phyloP scores from a whole-genome alignment of 2,329 filamentous ascomycete genomes.

The Fusarium siculi region DNA sequence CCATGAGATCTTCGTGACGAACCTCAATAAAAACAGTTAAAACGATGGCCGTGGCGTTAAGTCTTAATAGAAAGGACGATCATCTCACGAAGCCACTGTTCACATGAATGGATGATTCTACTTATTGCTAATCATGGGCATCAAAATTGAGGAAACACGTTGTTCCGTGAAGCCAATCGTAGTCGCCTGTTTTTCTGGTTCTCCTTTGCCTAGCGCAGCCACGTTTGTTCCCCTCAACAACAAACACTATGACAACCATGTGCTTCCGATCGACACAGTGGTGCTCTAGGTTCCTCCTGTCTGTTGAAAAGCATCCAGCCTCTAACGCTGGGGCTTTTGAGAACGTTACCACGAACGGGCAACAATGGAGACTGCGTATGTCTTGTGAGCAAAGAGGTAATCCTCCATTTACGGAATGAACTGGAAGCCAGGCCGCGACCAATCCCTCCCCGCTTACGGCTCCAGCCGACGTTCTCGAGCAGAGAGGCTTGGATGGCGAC shows the following conservation, averaged over 20 bases:
- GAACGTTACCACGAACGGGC: slow-evolving; percentile 13
- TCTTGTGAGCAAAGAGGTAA: not conserved
- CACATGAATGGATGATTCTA: slow-evolving; percentile 2
- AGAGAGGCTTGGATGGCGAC: slow-evolving; percentile 26
- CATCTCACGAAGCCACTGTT: slow-evolving; percentile 6
- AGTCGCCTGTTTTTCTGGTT: not conserved
- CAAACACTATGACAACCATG: slow-evolving; percentile 8
- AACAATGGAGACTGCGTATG: slow-evolving; percentile 2
- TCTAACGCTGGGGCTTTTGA: slow-evolving; percentile 16
- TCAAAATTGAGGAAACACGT: slow-evolving; percentile 11
- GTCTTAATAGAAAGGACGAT: slow-evolving; percentile 18
- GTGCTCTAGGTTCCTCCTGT: slow-evolving; percentile 5
- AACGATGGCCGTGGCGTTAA: slow-evolving; percentile 31
- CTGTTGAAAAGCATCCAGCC: slow-evolving; percentile 25
- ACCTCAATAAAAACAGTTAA: slow-evolving; percentile 30
- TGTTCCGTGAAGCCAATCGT: slow-evolving; percentile 15
- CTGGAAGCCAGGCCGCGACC: not conserved
- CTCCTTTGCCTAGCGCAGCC: slow-evolving; percentile 15
- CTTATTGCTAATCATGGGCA: not conserved
- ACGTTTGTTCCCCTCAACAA: slow-evolving; percentile 17
- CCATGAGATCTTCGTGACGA: slow-evolving; percentile 17
- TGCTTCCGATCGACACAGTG: slow-evolving; percentile 19
- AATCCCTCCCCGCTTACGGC: slow-evolving; percentile 6
- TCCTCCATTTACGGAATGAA: slow-evolving; percentile 2
- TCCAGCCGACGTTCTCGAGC: slow-evolving; percentile 26